Conservation (phyloP, 805 yeast genomes). For the Kazachstania bromeliacearum region DNA sequence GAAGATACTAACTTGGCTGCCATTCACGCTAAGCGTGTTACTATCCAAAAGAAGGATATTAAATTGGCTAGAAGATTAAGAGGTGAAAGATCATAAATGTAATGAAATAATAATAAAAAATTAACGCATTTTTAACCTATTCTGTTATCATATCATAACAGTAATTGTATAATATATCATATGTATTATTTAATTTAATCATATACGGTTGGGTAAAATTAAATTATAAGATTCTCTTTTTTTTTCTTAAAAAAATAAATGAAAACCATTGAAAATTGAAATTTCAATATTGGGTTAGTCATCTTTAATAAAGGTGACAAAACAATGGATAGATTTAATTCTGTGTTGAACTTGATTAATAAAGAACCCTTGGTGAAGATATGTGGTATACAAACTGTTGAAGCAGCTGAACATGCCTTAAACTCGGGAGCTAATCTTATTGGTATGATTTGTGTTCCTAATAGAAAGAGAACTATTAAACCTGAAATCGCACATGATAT, state of each 20-base stretch:
- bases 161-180: not conserved
- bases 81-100: conserved; percentile 76
- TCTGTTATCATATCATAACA: not conserved
- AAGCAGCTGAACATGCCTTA: conserved; percentile 65
- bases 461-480: conserved; percentile 60
- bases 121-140: not conserved
- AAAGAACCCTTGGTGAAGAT: conserved; percentile 51
- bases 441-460: conserved; percentile 85
- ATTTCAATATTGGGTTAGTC: not conserved
- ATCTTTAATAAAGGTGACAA: not conserved
- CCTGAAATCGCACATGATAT: conserved; percentile 39
- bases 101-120: not conserved
- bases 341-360: not conserved
- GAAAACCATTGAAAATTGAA: not conserved
- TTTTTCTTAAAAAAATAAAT: not conserved
- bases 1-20: conserved; percentile 99
- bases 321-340: conserved; percentile 1
- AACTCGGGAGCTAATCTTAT: conserved; percentile 63
- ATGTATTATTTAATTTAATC: not conserved
- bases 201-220: not conserved
- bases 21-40: conserved; percentile 97
- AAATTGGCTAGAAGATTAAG: conserved; percentile 96
- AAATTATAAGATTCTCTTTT: not conserved
- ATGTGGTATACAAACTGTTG: conserved; percentile 66
- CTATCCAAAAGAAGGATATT: conserved; percentile 96